A percentile compares a stretch with the other conserved stretches of the same genome.
These are phyloP conservation scores for Talaromyces funiculosus DNA, from an alignment of 2,329 filamentous ascomycete genomes.

Conservation along the genomic window DNA sequence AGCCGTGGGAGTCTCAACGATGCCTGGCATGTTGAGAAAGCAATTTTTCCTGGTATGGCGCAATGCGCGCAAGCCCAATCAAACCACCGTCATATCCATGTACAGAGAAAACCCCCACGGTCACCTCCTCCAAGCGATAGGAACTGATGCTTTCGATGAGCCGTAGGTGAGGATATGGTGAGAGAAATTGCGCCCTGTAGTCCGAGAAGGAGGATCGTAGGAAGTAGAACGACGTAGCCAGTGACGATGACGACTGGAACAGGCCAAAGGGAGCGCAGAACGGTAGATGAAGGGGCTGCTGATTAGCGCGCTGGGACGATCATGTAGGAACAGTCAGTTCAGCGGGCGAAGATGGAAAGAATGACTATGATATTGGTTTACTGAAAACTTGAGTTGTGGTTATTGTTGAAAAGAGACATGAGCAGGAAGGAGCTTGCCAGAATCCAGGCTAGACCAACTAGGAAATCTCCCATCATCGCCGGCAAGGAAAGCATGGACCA, in stretches of 20 bases:
- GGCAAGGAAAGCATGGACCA: constrained; percentile 6
- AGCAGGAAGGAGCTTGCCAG: neutral
- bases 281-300: neutral
- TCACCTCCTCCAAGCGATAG: constrained; percentile 13
- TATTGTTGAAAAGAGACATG: neutral
- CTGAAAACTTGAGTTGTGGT: neutral
- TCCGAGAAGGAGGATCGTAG: neutral
- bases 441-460: neutral
- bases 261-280: neutral
- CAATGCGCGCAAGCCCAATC: constrained; percentile 31
- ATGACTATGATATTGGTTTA: neutral
- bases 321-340: neutral
- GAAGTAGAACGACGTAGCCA: neutral
- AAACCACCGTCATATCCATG: constrained; percentile 35
- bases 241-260: neutral
- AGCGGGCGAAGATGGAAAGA: neutral
- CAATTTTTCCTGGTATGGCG: constrained; percentile 34
- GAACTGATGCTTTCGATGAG: neutral
- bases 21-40: constrained; percentile 34
- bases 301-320: neutral
- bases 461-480: neutral
- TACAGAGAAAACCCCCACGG: constrained; percentile 5
- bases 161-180: neutral
- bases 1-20: constrained; percentile 29
- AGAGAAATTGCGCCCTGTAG: neutral